Base-by-base conservation (phyloP, 2,329 filamentous ascomycete species). In the Pseudogymnoascus sp. region DNA sequence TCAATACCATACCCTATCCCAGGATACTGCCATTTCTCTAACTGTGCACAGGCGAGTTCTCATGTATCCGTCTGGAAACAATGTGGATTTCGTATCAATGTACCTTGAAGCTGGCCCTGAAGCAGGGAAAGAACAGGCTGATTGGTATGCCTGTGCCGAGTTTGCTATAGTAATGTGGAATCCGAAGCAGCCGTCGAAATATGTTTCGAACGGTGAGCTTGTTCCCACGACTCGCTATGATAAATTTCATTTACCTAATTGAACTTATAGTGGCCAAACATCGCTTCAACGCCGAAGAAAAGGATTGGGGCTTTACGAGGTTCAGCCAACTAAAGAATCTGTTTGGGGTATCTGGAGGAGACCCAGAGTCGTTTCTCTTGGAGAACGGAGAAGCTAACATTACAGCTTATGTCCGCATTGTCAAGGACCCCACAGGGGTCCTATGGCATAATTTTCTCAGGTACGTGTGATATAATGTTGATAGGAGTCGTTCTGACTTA, bases 281-380 rank as follows among this genome's bases (percentile, higher is more conserved):
- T 73, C 88, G 94, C 62, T 99, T 97, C 74, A 97, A 92, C 4
- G 90, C 89, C 65, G 94, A 97, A 50, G 94, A 99, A 74, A 92
- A 91, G 22, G 94, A 99, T 70, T 99, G 94, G 94, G 94, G 94
- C 1, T 99, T 99, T 74, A 99, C 94, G n/a, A 81, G 92, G 61
- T 99, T 97, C 71, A 86, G 91, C 12, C 93, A 97, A 73, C 82
- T 96, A 57, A 83, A 91, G 60, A 88, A 86, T 70, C 87, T 97
- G 73, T 96, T 97, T 71, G 87, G 86, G 63, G 79, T 86, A 33
- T 81, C 85, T 1, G 96, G 88, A 83, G 89, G 93, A 61, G 84
- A 85, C 22, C 77, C 78, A 18, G 77, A 75, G 36, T 82, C 89
- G 61, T 90, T 88, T 6, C 81, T 95, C 67, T 82, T 92, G 16